A percentile compares a stretch with the other conserved stretches of the same genome.
Conservation (phyloP, 352 stramenopile species). For the Pythium rhizo-oryzae region DNA sequence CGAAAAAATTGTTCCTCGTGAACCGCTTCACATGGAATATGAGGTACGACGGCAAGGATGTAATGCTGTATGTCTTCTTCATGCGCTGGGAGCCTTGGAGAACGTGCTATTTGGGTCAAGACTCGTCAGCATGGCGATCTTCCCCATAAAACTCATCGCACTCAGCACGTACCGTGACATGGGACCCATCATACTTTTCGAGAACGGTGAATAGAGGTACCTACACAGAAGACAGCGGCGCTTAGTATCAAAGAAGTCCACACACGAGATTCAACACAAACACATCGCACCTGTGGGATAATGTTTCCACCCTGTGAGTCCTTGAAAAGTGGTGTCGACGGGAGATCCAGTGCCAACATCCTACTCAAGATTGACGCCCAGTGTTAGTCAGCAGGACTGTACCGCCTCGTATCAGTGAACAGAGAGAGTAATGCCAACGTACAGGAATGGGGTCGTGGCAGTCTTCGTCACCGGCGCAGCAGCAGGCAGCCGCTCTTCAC, state of each 20-base stretch:
- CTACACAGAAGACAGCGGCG: conserved; percentile 40
- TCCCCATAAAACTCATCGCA: background rate
- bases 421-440: conserved; percentile 15
- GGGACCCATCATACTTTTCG: conserved; percentile 96
- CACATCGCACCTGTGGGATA: conserved; percentile 87
- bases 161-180: conserved; percentile 52
- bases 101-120: conserved; percentile 52
- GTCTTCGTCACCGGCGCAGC: conserved; percentile 35
- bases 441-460: conserved; percentile 71
- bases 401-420: background rate
- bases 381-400: no score
- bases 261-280: background rate
- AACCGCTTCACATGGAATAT: conserved; percentile 98
- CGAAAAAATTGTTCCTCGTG: conserved; percentile 97
- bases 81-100: conserved; percentile 81
- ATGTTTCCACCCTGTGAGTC: conserved; percentile 97
- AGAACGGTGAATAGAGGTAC: conserved; percentile 97
- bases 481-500: conserved; percentile 14
- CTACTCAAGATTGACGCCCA: conserved; percentile 43
- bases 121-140: background rate
- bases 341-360: conserved; percentile 97
- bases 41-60: conserved; percentile 93
- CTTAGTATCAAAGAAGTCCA: background rate
- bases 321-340: conserved; percentile 98
- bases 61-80: conserved; percentile 94